Conservation (phyloP, 2,329 filamentous ascomycete species). For the Thelonectria blattea region DNA sequence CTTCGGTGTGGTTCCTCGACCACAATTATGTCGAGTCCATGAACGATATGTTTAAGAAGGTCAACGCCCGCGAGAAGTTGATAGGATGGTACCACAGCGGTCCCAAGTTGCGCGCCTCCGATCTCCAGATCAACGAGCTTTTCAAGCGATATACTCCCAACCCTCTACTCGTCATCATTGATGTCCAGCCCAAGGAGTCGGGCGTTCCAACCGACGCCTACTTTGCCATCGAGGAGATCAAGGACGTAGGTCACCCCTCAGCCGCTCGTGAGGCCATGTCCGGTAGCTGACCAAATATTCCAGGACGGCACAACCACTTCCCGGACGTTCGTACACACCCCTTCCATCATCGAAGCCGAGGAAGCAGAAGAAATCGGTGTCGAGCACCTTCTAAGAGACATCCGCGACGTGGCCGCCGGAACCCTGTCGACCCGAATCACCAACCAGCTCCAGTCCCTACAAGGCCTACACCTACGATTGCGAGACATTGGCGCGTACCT, state of each 20-base stretch:
- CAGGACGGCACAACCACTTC: constrained; percentile 96
- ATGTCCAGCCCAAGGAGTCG: constrained; percentile 97
- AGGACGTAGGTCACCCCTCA: constrained; percentile 73
- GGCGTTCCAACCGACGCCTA: constrained; percentile 98
- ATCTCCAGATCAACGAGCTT: constrained; percentile 98
- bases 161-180: constrained; percentile 94
- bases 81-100: constrained; percentile 99
- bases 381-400: constrained; percentile 95
- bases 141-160: constrained; percentile 99
- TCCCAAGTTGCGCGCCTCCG: constrained; percentile 93
- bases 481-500: constrained; percentile 96
- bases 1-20: constrained; percentile 98
- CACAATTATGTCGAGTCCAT: constrained; percentile 99
- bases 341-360: constrained; percentile 97
- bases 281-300: not conserved
- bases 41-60: constrained; percentile 99
- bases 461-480: constrained; percentile 91
- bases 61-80: constrained; percentile 97
- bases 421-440: constrained; percentile 96
- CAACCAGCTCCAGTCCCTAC: constrained; percentile 95
- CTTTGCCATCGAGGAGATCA: constrained; percentile 99
- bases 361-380: constrained; percentile 99
- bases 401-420: constrained; percentile 95
- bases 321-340: constrained; percentile 98
- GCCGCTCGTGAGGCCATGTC: not conserved